Conservation (phyloP, 2,329 filamentous ascomycete genomes). For the Ustilaginoidea virens region DNA sequence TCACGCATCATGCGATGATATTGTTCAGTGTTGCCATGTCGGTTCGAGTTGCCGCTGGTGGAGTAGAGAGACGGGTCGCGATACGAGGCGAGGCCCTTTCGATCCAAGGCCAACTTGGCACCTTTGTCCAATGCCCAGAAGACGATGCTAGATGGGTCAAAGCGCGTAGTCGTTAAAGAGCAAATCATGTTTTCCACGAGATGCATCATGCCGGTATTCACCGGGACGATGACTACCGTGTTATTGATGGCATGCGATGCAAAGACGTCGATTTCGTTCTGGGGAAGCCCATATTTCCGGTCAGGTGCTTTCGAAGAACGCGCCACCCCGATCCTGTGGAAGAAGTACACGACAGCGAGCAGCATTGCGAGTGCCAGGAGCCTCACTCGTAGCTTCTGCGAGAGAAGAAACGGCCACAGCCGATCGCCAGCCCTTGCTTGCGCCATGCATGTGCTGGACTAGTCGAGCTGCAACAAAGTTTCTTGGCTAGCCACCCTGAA, state of each 20-base stretch:
- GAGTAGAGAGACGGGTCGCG: not conserved
- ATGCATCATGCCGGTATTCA: conserved; percentile 2
- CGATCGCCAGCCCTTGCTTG: no score
- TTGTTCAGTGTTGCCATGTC: not conserved
- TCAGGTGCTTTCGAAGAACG: no score
- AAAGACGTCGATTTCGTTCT: not conserved
- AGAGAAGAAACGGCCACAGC: no score
- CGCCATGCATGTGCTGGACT: no score
- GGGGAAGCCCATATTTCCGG: not conserved
- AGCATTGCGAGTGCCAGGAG: no score
- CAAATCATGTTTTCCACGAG: conserved; percentile 1
- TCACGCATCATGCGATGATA: conserved; percentile 2
- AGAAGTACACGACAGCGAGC: no score
- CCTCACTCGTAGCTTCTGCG: no score
- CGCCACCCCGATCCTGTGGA: no score
- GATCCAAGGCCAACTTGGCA: not conserved
- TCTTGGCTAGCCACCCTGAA: no score
- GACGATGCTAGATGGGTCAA: not conserved
- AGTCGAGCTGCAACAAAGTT: no score
- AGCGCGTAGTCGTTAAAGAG: not conserved
- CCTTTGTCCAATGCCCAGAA: conserved; percentile 3
- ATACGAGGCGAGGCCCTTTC: not conserved
- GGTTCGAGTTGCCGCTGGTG: not conserved
- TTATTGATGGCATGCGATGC: conserved; percentile 1
- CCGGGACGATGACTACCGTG: conserved; percentile 2